A percentile compares a stretch with the other conserved stretches of the same genome.
These are phyloP conservation scores for Senna siamea DNA, from an alignment of 306 rosid genomes.

Conservation along the genomic window DNA sequence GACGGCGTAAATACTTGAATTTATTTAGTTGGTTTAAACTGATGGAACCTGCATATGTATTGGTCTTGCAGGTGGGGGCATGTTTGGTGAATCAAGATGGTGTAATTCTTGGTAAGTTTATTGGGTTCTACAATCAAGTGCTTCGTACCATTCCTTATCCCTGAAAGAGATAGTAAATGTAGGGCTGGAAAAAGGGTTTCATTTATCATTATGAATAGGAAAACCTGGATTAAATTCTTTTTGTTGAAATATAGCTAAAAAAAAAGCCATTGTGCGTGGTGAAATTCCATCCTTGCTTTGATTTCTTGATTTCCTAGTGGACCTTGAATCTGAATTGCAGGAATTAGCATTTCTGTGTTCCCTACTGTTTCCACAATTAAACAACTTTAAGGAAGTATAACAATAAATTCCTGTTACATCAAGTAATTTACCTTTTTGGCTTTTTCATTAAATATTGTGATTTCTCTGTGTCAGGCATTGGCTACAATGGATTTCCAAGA, in stretches of 20 bases:
- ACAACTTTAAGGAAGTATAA: not conserved
- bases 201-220: not conserved
- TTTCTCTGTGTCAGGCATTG: constrained; percentile 64
- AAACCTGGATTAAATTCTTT: not conserved
- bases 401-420: not conserved
- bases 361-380: not conserved
- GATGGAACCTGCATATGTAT: constrained; percentile 14
- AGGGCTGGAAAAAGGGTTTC: not conserved
- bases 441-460: not conserved
- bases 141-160: not conserved
- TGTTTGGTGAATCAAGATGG: constrained; percentile 89
- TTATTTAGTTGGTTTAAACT: not conserved
- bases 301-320: not conserved
- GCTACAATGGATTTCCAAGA: constrained; percentile 96
- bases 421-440: not conserved
- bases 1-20: not conserved
- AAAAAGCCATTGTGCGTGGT: not conserved
- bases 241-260: not conserved
- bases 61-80: constrained; percentile 79
- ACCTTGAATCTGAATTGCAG: not conserved
- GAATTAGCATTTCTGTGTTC: not conserved
- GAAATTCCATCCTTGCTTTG: not conserved
- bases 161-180: not conserved
- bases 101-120: constrained; percentile 79
- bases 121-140: constrained; percentile 14